Percentiles rank a stretch among this genome's conserved stretches.
phyloP scores from a whole-genome alignment of 441 rosid genomes.

The Viola pubescens region DNA sequence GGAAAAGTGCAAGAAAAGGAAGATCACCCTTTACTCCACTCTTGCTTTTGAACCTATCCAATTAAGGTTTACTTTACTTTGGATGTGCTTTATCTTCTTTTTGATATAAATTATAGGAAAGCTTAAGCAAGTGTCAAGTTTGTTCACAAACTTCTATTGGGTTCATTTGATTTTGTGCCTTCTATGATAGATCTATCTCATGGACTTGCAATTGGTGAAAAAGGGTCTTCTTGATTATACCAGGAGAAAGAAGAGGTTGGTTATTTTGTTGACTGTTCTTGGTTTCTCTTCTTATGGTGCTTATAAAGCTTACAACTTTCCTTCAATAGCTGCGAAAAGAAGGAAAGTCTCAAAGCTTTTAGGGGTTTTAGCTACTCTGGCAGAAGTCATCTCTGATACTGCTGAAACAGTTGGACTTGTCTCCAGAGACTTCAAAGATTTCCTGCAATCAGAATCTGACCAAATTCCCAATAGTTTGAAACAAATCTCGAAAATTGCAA shows the following conservation, averaged over 20 bases:
- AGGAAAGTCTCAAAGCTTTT: slow-evolving; percentile 38
- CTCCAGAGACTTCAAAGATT: slow-evolving; percentile 44
- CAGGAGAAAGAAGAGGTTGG: slow-evolving; percentile 45
- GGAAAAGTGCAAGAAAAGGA: background rate
- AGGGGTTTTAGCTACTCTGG: slow-evolving; percentile 40
- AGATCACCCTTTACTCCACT: background rate
- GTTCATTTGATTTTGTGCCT: slow-evolving; percentile 2
- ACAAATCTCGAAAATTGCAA: slow-evolving; percentile 56
- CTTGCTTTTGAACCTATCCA: background rate
- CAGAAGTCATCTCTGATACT: slow-evolving; percentile 50
- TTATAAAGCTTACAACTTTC: slow-evolving; percentile 51
- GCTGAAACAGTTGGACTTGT: slow-evolving; percentile 40
- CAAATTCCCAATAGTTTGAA: slow-evolving; percentile 62
- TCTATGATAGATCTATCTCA: background rate
- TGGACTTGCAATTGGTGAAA: slow-evolving; percentile 32
- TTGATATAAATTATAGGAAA: background rate
- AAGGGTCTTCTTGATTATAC: slow-evolving; percentile 33
- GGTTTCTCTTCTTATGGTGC: slow-evolving; percentile 45
- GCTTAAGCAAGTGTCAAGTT: background rate
- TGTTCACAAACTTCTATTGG: background rate
- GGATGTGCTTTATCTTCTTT: background rate
- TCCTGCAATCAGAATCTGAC: slow-evolving; percentile 58
- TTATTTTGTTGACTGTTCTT: slow-evolving; percentile 30
- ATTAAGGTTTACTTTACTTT: background rate
- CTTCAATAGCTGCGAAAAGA: slow-evolving; percentile 42